Evolutionary conservation across 768 basidiomycete species (phyloP).

Genomic region (Clavaria fumosa): DNA sequence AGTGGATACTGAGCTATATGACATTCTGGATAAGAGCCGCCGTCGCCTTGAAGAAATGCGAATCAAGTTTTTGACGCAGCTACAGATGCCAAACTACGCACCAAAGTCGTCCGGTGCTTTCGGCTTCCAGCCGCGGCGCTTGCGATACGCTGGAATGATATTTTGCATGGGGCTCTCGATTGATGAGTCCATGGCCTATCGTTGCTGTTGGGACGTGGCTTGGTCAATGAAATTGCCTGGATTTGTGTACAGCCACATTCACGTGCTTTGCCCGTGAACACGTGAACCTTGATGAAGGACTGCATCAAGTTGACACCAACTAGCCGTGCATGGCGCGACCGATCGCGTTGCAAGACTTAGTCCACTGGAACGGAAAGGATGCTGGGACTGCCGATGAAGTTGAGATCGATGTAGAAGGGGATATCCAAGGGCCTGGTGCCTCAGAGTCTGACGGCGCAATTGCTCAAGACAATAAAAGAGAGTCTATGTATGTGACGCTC

Average conservation of each 20-base stretch:
- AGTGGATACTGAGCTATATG: conserved; percentile 95
- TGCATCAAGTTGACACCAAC: no score
- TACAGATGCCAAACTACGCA: conserved; percentile 20
- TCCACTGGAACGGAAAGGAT: background rate
- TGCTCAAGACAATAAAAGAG: background rate
- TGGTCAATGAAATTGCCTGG: no score
- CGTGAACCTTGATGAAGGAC: no score
- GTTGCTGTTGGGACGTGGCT: no score
- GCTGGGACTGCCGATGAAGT: background rate
- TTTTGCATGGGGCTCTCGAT: no score
- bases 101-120: conserved; percentile 72
- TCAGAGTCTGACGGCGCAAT: background rate
- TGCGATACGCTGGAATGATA: conserved; percentile 85
- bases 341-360: background rate
- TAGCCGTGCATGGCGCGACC: no score
- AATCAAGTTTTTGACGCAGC: conserved; percentile 3
- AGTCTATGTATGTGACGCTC: background rate
- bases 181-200: no score
- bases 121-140: conserved; percentile 77
- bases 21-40: conserved; percentile 87
- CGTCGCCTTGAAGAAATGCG: conserved; percentile 38
- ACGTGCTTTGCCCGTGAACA: no score
- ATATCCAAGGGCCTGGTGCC: background rate
- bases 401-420: background rate
- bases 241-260: no score